Evolutionary conservation across 2,329 filamentous ascomycete genomes (phyloP).

Genomic region (Fusarium domesticum): DNA sequence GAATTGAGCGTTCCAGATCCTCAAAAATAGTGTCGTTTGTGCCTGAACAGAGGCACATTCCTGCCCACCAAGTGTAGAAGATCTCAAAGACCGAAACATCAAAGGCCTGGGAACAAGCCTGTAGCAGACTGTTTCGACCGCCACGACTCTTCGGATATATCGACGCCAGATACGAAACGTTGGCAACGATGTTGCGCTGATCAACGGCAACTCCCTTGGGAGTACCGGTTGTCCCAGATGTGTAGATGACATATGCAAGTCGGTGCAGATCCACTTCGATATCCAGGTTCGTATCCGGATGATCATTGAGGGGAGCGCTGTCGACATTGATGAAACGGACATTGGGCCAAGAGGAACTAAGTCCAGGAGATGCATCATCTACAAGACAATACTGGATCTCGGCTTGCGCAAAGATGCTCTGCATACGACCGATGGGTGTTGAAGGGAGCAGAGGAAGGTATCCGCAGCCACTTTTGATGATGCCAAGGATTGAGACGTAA

Average conservation of each 20-base stretch:
- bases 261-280: slow-evolving; percentile 43
- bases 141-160: slow-evolving; percentile 57
- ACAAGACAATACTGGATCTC: slow-evolving; percentile 45
- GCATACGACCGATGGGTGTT: slow-evolving; percentile 61
- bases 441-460: slow-evolving; percentile 77
- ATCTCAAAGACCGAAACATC: slow-evolving; percentile 90
- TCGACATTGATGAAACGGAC: slow-evolving; percentile 37
- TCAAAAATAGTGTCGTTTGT: slow-evolving; percentile 71
- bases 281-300: slow-evolving; percentile 37
- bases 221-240: slow-evolving; percentile 75
- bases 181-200: slow-evolving; percentile 71
- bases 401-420: slow-evolving; percentile 61
- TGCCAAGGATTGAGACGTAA: slow-evolving; percentile 71
- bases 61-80: slow-evolving; percentile 76
- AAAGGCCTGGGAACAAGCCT: slow-evolving; percentile 81
- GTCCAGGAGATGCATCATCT: slow-evolving; percentile 30
- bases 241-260: slow-evolving; percentile 76
- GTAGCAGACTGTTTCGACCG: slow-evolving; percentile 60
- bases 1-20: slow-evolving; percentile 67
- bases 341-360: slow-evolving; percentile 10
- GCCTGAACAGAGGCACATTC: slow-evolving; percentile 75
- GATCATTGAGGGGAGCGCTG: slow-evolving; percentile 22
- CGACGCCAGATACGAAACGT: slow-evolving; percentile 63
- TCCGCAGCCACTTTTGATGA: slow-evolving; percentile 70
- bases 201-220: slow-evolving; percentile 81